Conservation (phyloP, 306 rosid species). For the Dryas octopetala region DNA sequence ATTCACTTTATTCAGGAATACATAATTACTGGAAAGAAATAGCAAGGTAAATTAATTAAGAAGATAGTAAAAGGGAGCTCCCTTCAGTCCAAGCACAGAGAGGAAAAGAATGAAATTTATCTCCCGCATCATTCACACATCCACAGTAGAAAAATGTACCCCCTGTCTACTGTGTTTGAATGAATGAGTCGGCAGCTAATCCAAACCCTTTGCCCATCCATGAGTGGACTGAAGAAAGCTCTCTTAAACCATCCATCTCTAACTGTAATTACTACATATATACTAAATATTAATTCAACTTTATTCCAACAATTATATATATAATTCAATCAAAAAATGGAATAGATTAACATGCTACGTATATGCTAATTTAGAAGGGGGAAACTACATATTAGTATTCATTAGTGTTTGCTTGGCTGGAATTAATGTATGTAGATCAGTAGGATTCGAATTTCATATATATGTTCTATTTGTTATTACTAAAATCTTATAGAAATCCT, state of each 20-base stretch:
- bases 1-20: background rate
- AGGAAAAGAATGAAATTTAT: conserved; percentile 59
- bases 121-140: conserved; percentile 98
- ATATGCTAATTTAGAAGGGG: background rate
- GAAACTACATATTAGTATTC: background rate
- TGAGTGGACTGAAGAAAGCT: conserved; percentile 98
- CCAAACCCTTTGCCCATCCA: conserved; percentile 61
- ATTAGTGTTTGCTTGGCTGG: background rate
- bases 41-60: background rate
- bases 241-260: conserved; percentile 46
- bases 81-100: conserved; percentile 98
- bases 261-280: too few species aligned
- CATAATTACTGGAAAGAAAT: background rate
- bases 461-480: background rate
- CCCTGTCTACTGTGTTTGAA: conserved; percentile 73
- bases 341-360: background rate
- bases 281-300: background rate
- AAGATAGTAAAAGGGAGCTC: conserved; percentile 75
- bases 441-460: background rate
- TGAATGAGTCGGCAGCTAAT: conserved; percentile 97
- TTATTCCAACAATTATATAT: background rate
- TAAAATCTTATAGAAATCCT: background rate
- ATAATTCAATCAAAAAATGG: background rate
- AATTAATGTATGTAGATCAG: background rate
- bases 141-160: conserved; percentile 45